A percentile compares a stretch with the other conserved stretches of the same genome.
Evolutionary conservation across 768 basidiomycete genomes (phyloP).

Genomic region (Brasilioporus rufonigricans): DNA sequence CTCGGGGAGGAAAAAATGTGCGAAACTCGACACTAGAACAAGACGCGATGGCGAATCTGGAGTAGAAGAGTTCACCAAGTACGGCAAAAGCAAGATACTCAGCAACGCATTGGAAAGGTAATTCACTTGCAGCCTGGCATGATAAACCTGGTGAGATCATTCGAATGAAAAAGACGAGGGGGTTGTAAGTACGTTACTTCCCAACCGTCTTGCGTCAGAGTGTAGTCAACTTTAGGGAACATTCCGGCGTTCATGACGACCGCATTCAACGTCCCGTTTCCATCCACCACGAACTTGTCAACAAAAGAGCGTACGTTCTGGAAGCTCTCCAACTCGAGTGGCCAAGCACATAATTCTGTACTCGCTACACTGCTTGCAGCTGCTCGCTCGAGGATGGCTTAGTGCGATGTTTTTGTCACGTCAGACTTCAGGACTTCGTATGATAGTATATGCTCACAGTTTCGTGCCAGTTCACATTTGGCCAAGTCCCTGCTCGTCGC

Average conservation of each 20-base stretch:
- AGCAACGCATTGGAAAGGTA: conserved; percentile 34
- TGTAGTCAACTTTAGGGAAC: conserved; percentile 7
- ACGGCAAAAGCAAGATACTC: conserved; percentile 34
- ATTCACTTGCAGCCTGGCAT: conserved; percentile 36
- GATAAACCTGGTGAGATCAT: background rate
- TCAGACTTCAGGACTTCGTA: background rate
- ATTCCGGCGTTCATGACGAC: conserved; percentile 35
- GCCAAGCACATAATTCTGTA: conserved; percentile 27
- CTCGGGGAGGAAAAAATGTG: conserved; percentile 17
- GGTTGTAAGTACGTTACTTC: conserved; percentile 38
- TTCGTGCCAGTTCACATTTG: conserved; percentile 25
- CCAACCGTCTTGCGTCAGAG: conserved; percentile 46
- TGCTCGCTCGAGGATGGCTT: conserved; percentile 19
- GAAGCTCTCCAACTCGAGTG: conserved; percentile 35
- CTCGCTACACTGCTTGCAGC: background rate
- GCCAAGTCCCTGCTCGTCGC: conserved; percentile 32
- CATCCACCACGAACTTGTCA: conserved; percentile 27
- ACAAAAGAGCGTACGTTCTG: conserved; percentile 31
- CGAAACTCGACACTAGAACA: conserved; percentile 32
- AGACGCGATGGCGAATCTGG: conserved; percentile 25
- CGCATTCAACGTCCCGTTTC: conserved; percentile 22
- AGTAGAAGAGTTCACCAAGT: conserved; percentile 25
- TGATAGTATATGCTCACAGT: conserved; percentile 11
- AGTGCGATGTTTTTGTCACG: background rate
- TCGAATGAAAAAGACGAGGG: background rate